Evolutionary conservation across 352 stramenopile genomes (phyloP).

Genomic region (Plasmopara muralis): DNA sequence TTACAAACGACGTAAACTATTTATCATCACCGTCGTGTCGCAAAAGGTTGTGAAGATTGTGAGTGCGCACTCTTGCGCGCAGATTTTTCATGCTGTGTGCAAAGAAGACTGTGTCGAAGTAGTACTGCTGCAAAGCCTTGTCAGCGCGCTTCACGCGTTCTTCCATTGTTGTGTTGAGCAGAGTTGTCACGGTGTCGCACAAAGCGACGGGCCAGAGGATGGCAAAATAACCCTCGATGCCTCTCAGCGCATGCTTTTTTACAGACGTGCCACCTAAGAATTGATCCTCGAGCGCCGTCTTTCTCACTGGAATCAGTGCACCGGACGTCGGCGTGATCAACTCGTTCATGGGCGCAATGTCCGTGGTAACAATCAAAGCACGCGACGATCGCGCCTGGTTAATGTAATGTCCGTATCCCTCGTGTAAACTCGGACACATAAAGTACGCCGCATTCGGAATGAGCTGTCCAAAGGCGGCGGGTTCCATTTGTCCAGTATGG

Average conservation of each 20-base stretch:
- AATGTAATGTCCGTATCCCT: slow-evolving; percentile 62
- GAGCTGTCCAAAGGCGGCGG: slow-evolving; percentile 32
- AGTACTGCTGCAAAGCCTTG: slow-evolving; percentile 46
- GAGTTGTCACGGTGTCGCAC: slow-evolving; percentile 35
- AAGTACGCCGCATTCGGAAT: slow-evolving; percentile 37
- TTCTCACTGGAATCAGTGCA: slow-evolving; percentile 27
- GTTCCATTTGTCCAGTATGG: slow-evolving; percentile 27
- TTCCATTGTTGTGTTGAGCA: slow-evolving; percentile 27
- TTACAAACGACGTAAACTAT: no score
- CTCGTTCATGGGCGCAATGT: slow-evolving; percentile 54
- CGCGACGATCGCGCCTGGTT: slow-evolving; percentile 48
- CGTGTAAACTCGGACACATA: slow-evolving; percentile 43
- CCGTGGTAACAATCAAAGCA: slow-evolving; percentile 44
- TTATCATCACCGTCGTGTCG: not conserved
- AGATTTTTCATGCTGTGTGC: slow-evolving; percentile 44
- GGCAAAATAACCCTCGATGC: slow-evolving; percentile 37
- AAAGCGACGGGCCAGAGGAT: slow-evolving; percentile 29
- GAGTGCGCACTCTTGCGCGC: slow-evolving; percentile 26
- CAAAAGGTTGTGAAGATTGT: slow-evolving; percentile 14
- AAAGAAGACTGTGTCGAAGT: slow-evolving; percentile 62
- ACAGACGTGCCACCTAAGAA: slow-evolving; percentile 32
- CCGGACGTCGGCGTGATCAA: slow-evolving; percentile 39
- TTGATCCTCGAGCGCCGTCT: slow-evolving; percentile 20
- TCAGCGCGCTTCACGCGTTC: slow-evolving; percentile 29
- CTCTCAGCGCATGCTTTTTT: slow-evolving; percentile 22